A percentile compares a stretch with the other conserved stretches of the same genome.
phyloP scores from a whole-genome alignment of 2,329 filamentous ascomycete genomes.

The Alternaria angustiovoidea region DNA sequence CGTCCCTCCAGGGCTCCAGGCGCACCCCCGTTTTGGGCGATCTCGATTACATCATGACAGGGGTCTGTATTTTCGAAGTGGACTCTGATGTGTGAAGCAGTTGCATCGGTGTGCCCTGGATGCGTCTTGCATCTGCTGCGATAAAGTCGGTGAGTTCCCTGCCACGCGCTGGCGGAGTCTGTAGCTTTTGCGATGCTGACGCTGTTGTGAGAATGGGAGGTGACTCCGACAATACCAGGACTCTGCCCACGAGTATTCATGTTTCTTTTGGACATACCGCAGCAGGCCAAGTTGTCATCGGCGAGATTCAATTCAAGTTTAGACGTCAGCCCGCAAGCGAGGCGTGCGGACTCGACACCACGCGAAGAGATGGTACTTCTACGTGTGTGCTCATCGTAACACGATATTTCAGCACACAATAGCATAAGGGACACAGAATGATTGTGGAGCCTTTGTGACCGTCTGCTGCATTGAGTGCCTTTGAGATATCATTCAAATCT shows the following conservation, averaged over 20 bases:
- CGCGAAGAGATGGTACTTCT: background rate
- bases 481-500: too few relatives aligned
- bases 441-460: background rate
- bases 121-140: background rate
- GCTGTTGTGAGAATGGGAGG: background rate
- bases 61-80: background rate
- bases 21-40: background rate
- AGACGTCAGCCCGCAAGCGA: too few relatives aligned
- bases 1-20: background rate
- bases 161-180: background rate
- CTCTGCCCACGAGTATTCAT: background rate
- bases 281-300: background rate
- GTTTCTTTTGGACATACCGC: background rate
- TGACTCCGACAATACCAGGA: background rate
- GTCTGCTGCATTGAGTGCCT: too few relatives aligned
- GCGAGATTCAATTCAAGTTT: background rate
- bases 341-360: too few relatives aligned
- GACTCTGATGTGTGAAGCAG: background rate
- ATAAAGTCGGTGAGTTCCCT: conserved; percentile 1
- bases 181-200: background rate
- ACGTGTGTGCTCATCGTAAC: background rate
- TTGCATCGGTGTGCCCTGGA: background rate
- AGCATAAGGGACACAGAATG: background rate
- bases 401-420: rapidly evolving
- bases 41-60: conserved; percentile 21